Evolutionary conservation across 768 basidiomycete species (phyloP), one percentile per base, ranked within the genome.

Genomic region (Cantharellus anzutake): DNA sequence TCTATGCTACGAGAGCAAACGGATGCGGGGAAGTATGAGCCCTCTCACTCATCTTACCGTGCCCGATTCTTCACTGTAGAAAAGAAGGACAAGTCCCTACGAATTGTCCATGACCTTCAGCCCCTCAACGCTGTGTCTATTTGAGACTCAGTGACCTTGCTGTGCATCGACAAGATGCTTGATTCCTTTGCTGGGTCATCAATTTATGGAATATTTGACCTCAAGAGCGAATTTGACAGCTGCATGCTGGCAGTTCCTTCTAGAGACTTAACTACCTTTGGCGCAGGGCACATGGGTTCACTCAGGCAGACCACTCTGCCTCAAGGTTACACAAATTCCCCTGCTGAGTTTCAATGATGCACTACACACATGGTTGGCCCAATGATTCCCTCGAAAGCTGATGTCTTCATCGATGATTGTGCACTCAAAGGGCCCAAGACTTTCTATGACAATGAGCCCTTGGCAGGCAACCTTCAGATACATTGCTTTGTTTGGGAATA

Each of bases 71-170:
- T 56, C 3, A 39, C 39, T 3, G 4, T 42, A 3, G 41, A 56
- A 37, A 60, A 57, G 59, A 44, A 57, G 2, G 62, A 59, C 2
- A 7, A 38, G 35, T 58, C 50, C 38, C 59, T 67, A 0, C 59
- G 70, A 4, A 64, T 73, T 1, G 72, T 77, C 0, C 73, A 74
- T 55, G 68, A 71, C 51, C 60, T 76, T 0, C 68, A 72, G 56
- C 72, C 71, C 0, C 63, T 75, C 0, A 76, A 76, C 59, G 59
- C 60, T 29, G 69, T 76, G 1, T 68, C 70, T 0, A 73, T 77
- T 2, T 51, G 65, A 4, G 71, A 74, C 60, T 70, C 72, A 4
- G 72, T 69, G 0, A 37, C 71, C 0, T 66, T 68, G 0, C 73
- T 72, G 0, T 65, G 68, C 11, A 60, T 71, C 0, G 70, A 75